Percentiles rank a stretch among this genome's conserved stretches.
Evolutionary conservation across 2,329 filamentous ascomycete genomes (phyloP).

Genomic region (Phaeoacremonium minimum): DNA sequence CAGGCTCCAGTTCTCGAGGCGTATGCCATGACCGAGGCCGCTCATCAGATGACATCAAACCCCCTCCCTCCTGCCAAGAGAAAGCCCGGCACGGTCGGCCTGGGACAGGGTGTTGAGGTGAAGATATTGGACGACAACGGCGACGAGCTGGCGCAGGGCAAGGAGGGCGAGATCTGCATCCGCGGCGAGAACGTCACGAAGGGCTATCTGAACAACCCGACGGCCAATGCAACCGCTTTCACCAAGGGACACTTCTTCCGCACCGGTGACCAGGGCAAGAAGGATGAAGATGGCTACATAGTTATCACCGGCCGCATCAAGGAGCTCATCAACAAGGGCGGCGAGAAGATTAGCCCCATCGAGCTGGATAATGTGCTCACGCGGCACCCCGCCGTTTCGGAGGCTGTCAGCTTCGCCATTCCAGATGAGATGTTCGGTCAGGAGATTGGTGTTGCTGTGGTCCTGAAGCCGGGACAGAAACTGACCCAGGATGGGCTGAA

Average conservation of each 20-base stretch:
- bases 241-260: constrained; percentile 77
- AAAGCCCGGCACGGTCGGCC: constrained; percentile 76
- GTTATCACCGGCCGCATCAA: constrained; percentile 90
- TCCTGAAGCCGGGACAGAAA: constrained; percentile 61
- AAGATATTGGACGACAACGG: constrained; percentile 70
- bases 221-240: constrained; percentile 72
- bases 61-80: constrained; percentile 51
- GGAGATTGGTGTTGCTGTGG: constrained; percentile 73
- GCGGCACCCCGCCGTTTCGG: constrained; percentile 66
- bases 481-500: constrained; percentile 58
- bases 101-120: constrained; percentile 80
- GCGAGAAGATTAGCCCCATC: constrained; percentile 85
- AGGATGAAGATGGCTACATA: constrained; percentile 76
- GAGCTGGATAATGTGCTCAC: constrained; percentile 80
- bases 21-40: constrained; percentile 89
- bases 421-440: constrained; percentile 81
- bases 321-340: constrained; percentile 87
- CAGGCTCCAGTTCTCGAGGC: constrained; percentile 81
- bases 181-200: constrained; percentile 77
- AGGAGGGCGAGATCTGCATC: constrained; percentile 79
- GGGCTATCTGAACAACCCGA: constrained; percentile 79
- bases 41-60: constrained; percentile 70
- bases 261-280: constrained; percentile 81
- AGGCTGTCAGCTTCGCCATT: constrained; percentile 81
- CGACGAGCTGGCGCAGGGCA: constrained; percentile 62